Evolutionary conservation across 2,329 filamentous ascomycete genomes (phyloP).

Genomic region (Didymella segeticola): DNA sequence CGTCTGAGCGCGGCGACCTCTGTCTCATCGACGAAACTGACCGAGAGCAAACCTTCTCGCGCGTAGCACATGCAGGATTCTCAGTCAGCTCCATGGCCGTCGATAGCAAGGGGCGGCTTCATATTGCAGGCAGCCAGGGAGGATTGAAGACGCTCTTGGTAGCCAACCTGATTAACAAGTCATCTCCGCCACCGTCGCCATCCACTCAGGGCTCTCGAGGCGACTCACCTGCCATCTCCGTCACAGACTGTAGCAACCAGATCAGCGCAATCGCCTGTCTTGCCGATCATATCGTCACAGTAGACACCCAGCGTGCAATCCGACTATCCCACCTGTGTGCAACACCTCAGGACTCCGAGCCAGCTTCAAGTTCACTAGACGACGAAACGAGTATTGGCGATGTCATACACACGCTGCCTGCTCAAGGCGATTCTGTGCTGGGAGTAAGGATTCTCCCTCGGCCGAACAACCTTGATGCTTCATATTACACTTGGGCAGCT

Average conservation of each 20-base stretch:
- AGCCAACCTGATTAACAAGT: conserved; percentile 40
- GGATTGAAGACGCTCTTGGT: conserved; percentile 57
- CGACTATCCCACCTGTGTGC: conserved; percentile 62
- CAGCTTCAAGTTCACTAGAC: background rate
- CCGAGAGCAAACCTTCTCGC: conserved; percentile 72
- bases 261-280: conserved; percentile 50
- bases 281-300: conserved; percentile 54
- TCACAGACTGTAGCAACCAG: conserved; percentile 36
- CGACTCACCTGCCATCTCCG: conserved; percentile 39
- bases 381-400: conserved; percentile 40
- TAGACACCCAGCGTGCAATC: conserved; percentile 78
- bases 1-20: conserved; percentile 87
- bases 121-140: conserved; percentile 73
- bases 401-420: conserved; percentile 56
- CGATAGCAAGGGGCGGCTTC: conserved; percentile 63
- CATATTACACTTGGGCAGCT: conserved; percentile 89
- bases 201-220: conserved; percentile 38
- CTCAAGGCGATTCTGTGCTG: conserved; percentile 66
- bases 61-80: conserved; percentile 72
- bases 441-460: conserved; percentile 73
- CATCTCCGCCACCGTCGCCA: conserved; percentile 46
- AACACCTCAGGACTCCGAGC: background rate
- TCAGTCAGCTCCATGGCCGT: conserved; percentile 71
- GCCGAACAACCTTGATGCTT: conserved; percentile 67
- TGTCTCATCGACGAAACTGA: conserved; percentile 83